A percentile compares a stretch with the other conserved stretches of the same genome.
phyloP scores from a whole-genome alignment of 164 flowering plant genomes.

The Amborella trichopoda region DNA sequence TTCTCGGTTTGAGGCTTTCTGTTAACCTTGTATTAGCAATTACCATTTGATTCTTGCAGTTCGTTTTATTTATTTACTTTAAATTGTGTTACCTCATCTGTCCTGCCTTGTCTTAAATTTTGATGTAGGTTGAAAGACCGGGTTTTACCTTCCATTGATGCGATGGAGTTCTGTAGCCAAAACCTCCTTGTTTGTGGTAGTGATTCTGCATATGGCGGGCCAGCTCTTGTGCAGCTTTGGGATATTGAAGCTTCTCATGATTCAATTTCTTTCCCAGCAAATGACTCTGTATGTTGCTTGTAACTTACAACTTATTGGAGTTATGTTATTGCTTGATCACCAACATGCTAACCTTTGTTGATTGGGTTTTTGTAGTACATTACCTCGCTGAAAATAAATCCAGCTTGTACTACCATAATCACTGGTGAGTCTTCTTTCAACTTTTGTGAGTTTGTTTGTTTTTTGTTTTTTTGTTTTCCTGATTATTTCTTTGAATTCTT shows the following conservation, averaged over 20 bases:
- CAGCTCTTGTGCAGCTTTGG: conserved; percentile 6
- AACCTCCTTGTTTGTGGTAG: conserved; percentile 8
- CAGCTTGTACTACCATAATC: neutral
- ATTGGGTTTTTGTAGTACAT: neutral
- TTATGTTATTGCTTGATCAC: neutral
- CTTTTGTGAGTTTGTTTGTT: neutral
- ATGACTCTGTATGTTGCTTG: conserved; percentile 1
- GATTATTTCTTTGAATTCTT: neutral
- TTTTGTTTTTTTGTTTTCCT: neutral
- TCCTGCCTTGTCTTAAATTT: neutral
- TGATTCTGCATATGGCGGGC: conserved; percentile 8
- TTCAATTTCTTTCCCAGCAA: conserved; percentile 2
- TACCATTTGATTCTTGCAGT: too few species aligned
- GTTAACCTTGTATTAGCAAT: too few species aligned
- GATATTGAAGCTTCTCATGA: conserved; percentile 4
- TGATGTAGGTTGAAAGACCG: neutral
- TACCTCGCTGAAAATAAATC: neutral
- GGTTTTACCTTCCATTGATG: conserved; percentile 5
- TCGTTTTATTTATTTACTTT: too few species aligned
- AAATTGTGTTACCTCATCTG: too few species aligned
- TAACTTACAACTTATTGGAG: neutral
- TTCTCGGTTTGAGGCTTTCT: too few species aligned
- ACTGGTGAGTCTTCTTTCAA: neutral
- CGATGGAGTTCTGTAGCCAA: conserved; percentile 7
- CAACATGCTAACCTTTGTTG: neutral